Base-by-base conservation (phyloP, 306 rosid genomes). In the Phaseolus lunatus region DNA sequence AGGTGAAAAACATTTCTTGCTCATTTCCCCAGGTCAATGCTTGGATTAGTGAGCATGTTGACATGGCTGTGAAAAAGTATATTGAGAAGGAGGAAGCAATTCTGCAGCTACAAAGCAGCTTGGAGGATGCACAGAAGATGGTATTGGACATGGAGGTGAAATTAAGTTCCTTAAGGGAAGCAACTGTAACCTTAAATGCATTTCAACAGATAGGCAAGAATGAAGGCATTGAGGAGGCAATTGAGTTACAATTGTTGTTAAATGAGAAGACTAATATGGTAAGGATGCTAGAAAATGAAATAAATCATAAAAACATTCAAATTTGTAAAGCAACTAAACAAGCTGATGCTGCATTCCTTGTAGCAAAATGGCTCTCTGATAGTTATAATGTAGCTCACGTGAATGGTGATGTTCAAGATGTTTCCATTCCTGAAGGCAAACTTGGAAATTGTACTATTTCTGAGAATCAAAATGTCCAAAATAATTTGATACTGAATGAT, bases 51-150 rank as follows among this genome's bases (percentile, higher is more conserved):
- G 93, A 92, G 86, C 89, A 88, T 77, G 87, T 95, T 54, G 83
- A 83, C 79, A 70, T 81, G 87, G 96, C 98, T 81, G 94, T 91
- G 82, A 79, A 74, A 81, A 79, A 86, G 79, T 89, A 80, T 74
- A 59, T 89, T 72, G 93, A 89, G 85, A 95, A 92, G 87, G 97
- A 95, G 85, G 96, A 92, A 88, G 87, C 90, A 79, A 88, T 95
- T 84, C 84, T 80, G 75, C 82, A 86, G 49, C 86, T 95, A 47
- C 84, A 88, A 61, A 82, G 84, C 79, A 90, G 92, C 84, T 86
- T 92, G 93, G 90, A 90, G 86, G 90, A 89, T 78, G 96, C 97
- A 41, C 97, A 82, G 45, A 85, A 70, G 37, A 81, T 86, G 92
- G 85, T 87, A 54, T 44, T 58, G 77, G 97, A 89, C 61, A 83